Evolutionary conservation across 2,329 filamentous ascomycete species (phyloP), one percentile per base, ranked within the genome.

Genomic region (Harringtonia aguacate): DNA sequence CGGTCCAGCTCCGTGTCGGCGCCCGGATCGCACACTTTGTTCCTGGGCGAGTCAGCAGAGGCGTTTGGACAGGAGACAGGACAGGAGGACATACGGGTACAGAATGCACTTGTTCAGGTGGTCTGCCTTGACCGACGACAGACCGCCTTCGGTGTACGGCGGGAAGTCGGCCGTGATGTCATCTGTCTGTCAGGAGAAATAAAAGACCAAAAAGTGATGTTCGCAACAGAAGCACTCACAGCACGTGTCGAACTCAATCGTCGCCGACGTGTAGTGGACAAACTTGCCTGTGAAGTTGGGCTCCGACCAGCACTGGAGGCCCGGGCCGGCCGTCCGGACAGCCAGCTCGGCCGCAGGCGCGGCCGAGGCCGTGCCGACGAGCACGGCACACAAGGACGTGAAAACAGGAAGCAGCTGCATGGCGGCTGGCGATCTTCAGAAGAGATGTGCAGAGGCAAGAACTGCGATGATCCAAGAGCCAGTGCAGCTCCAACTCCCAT

Each of bases 221-320:
- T 13, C 12, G 30, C 5, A n/a, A 14, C 12, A 18, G n/a, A 29
- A 29, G 20, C 9, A 20, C 44, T 29, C 22, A 46, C 44, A 42
- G 29, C 44, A 46, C 2, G 8, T 12, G n/a, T 35, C 36, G 21
- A 41, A 46, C 4, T 29, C 28, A 18, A 42, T 42, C 4, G n/a
- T 20, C 4, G 42, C 29, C 18, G 42, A n/a, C 17, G 44, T 46
- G 36, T 46, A 46, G 28, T 46, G 39, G 6, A 42, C 33, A 18
- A 29, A 42, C 2, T 39, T 42, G 5, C 44, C 44, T 3, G 39
- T 29, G 20, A 46, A 46, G 20, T 46, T 39, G n/a, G 44, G 39
- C 8, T 46, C 28, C 21, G 44, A 38, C 39, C 39, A 46, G 39
- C 24, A 34, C 30, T 46, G 39, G n/a, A 46, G 38, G n/a, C 39